Evolutionary conservation across 2,329 filamentous ascomycete genomes (phyloP).

Genomic region (Diaporthe aspalathi): DNA sequence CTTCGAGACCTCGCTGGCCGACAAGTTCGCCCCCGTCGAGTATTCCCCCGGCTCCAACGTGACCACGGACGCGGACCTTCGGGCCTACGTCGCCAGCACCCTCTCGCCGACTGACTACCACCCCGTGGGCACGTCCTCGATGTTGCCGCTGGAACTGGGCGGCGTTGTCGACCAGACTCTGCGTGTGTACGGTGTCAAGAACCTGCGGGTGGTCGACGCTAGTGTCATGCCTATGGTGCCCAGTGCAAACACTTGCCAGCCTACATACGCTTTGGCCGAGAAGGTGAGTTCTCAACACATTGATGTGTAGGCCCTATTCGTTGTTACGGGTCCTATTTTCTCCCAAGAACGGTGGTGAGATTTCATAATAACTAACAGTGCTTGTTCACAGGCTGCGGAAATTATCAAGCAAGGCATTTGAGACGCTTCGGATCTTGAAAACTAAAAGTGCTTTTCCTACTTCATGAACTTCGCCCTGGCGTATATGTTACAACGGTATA

Average conservation of each 20-base stretch:
- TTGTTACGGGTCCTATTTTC: neutral
- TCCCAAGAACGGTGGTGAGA: too few relatives aligned
- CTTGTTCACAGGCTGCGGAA: constrained; percentile 46
- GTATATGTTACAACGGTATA: neutral
- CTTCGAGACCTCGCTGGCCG: constrained; percentile 51
- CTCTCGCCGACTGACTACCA: constrained; percentile 49
- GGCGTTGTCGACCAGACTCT: constrained; percentile 55
- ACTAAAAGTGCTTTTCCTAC: neutral
- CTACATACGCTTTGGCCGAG: constrained; percentile 46
- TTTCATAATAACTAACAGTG: neutral
- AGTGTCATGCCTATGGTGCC: constrained; percentile 56
- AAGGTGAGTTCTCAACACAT: constrained; percentile 43
- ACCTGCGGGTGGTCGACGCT: constrained; percentile 55
- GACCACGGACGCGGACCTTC: constrained; percentile 50
- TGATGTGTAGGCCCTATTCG: neutral
- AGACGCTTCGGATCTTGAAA: neutral
- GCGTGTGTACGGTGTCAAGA: constrained; percentile 50
- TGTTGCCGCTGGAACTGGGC: constrained; percentile 54
- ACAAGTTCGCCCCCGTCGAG: constrained; percentile 49
- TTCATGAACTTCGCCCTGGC: neutral
- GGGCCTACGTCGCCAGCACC: constrained; percentile 39
- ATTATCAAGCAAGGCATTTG: constrained; percentile 41
- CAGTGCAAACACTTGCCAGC: constrained; percentile 44
- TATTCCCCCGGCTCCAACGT: constrained; percentile 47
- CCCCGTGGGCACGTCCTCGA: constrained; percentile 53